A percentile compares a stretch with the other conserved stretches of the same genome.
phyloP scores from a whole-genome alignment of 768 basidiomycete species.

The Dendrothele bispora region DNA sequence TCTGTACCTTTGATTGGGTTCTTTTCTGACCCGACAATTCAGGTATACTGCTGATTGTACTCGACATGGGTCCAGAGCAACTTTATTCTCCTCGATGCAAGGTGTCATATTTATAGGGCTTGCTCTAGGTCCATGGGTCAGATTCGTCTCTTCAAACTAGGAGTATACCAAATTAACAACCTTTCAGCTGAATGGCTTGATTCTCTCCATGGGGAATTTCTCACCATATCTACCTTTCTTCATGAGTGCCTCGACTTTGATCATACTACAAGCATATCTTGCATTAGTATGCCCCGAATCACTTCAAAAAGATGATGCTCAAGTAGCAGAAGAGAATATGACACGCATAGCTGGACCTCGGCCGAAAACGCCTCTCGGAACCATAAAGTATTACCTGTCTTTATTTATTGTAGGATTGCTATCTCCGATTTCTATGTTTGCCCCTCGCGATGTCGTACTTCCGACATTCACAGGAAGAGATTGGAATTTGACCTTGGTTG shows the following conservation, averaged over 20 bases:
- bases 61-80: conserved; percentile 49
- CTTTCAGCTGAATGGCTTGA: conserved; percentile 4
- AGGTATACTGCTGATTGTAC: conserved; percentile 59
- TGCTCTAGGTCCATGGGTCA: conserved; percentile 74
- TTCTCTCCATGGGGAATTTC: background rate
- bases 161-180: background rate
- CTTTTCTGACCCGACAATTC: conserved; percentile 8
- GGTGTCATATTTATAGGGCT: conserved; percentile 80
- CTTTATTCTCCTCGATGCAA: conserved; percentile 61
- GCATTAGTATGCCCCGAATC: conserved; percentile 57
- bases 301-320: conserved; percentile 25
- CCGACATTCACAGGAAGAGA: conserved; percentile 47
- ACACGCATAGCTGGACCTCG: conserved; percentile 19
- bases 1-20: conserved; percentile 35
- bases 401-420: conserved; percentile 47
- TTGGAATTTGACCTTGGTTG: conserved; percentile 75
- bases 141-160: conserved; percentile 28
- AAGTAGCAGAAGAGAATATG: conserved; percentile 13
- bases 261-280: conserved; percentile 37
- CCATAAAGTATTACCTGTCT: conserved; percentile 21
- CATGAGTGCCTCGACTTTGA: conserved; percentile 39
- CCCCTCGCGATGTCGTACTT: conserved; percentile 48
- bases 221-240: conserved; percentile 45
- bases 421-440: conserved; percentile 68
- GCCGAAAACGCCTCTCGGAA: conserved; percentile 30